A percentile compares a stretch with the other conserved stretches of the same genome.
Conservation (phyloP, 2,329 filamentous ascomycete species). For the Fusarium poae region DNA sequence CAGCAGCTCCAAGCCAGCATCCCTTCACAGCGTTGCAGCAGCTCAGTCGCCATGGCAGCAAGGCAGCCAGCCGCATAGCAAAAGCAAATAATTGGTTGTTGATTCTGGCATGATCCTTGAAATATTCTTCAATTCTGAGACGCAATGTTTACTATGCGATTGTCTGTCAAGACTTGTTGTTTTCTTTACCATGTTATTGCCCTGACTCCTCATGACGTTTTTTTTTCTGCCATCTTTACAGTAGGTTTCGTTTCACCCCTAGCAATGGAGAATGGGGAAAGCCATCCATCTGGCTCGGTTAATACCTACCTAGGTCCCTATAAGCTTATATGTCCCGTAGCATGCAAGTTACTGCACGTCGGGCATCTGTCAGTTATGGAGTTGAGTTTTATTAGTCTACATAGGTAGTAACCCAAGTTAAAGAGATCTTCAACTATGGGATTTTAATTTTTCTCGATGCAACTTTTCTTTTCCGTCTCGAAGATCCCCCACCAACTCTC, state of each 20-base stretch:
- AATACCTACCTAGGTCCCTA: not conserved
- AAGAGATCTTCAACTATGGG: constrained; percentile 2
- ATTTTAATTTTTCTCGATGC: constrained; percentile 9
- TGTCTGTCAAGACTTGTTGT: constrained; percentile 26
- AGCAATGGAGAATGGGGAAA: constrained; percentile 28
- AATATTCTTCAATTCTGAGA: constrained; percentile 13
- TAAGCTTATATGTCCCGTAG: not conserved
- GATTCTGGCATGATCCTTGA: constrained; percentile 48
- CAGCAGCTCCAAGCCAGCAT: constrained; percentile 24
- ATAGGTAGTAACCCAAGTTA: not conserved
- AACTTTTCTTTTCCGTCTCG: constrained; percentile 17
- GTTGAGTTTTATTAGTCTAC: constrained; percentile 4
- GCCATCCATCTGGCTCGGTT: constrained; percentile 1
- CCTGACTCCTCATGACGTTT: constrained; percentile 36
- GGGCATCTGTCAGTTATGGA: not conserved
- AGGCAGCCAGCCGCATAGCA: constrained; percentile 41
- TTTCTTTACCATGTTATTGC: constrained; percentile 3
- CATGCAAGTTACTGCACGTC: constrained; percentile 11
- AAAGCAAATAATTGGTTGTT: constrained; percentile 43
- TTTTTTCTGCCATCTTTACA: not conserved
- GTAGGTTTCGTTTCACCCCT: constrained; percentile 37
- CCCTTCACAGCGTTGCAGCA: constrained; percentile 37
- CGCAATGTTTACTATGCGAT: constrained; percentile 39
- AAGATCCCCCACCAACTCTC: constrained; percentile 32
- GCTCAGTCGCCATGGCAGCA: constrained; percentile 52